Evolutionary conservation across 2,329 filamentous ascomycete species (phyloP).

Genomic region (Colletotrichum sojae): DNA sequence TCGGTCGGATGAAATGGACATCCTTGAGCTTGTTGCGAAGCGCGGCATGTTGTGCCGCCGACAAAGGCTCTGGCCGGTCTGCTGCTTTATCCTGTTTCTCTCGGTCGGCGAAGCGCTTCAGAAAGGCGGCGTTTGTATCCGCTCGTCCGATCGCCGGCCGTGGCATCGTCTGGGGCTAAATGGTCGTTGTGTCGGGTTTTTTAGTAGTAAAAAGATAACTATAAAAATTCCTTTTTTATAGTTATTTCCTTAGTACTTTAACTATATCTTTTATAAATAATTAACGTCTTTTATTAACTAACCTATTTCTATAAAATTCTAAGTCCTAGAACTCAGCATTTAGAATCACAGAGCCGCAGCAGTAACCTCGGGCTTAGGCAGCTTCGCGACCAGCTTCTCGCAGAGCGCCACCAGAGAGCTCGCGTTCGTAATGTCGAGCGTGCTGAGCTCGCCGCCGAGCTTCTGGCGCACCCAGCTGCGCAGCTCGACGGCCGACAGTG

Average conservation of each 20-base stretch:
- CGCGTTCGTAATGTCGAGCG: constrained; percentile 48
- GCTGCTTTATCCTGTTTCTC: not conserved
- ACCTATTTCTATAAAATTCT: too few relatives aligned
- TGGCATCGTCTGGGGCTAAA: not conserved
- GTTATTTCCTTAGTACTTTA: too few relatives aligned
- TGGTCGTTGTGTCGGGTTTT: not conserved
- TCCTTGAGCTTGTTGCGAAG: constrained; percentile 40
- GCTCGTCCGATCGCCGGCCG: not conserved
- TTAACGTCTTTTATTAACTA: too few relatives aligned
- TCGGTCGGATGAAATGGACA: constrained; percentile 43
- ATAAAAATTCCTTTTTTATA: too few relatives aligned
- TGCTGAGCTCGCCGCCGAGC: constrained; percentile 46
- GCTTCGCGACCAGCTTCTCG: too few relatives aligned
- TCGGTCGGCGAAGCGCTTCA: not conserved
- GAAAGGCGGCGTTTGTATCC: not conserved
- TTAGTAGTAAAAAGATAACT: too few relatives aligned
- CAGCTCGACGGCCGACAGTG: constrained; percentile 48
- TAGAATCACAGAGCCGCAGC: too few relatives aligned
- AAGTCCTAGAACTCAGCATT: too few relatives aligned
- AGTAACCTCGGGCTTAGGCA: too few relatives aligned
- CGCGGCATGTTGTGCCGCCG: not conserved
- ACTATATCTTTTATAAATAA: too few relatives aligned
- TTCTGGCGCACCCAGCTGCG: constrained; percentile 45
- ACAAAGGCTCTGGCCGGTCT: not conserved
- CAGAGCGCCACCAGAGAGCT: constrained; percentile 33